Conservation (phyloP, 2,329 filamentous ascomycete species). For the Xylaria sp. region DNA sequence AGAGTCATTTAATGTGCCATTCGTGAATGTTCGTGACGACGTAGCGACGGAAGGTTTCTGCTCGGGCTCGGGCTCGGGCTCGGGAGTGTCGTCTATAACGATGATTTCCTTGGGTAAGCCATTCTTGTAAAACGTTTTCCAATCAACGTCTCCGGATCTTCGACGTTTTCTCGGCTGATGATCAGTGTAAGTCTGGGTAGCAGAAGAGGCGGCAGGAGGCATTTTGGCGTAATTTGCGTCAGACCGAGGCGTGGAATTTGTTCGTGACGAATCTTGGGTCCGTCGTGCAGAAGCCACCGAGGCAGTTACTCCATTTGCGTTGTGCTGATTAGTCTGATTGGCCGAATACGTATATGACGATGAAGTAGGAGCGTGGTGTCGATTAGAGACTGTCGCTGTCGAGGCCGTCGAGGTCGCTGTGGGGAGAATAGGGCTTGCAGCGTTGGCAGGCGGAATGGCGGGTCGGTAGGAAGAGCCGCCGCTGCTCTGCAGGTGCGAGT, state of each 20-base stretch:
- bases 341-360: constrained; percentile 33
- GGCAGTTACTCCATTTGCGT: constrained; percentile 42
- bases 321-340: constrained; percentile 26
- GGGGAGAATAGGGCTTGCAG: constrained; percentile 42
- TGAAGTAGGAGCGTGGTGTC: constrained; percentile 36
- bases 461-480: constrained; percentile 50
- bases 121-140: constrained; percentile 81
- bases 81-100: constrained; percentile 75
- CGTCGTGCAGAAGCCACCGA: constrained; percentile 38
- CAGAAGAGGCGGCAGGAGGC: constrained; percentile 39
- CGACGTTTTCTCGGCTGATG: constrained; percentile 53
- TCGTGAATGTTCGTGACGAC: constrained; percentile 42
- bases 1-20: constrained; percentile 38
- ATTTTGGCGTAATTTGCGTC: constrained; percentile 41
- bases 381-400: constrained; percentile 34
- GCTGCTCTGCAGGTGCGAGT: constrained; percentile 30
- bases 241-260: constrained; percentile 38
- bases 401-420: constrained; percentile 44
- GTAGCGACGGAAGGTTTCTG: constrained; percentile 35
- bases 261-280: constrained; percentile 36
- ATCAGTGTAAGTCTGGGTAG: constrained; percentile 31
- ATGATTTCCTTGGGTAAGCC: constrained; percentile 84
- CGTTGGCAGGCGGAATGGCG: constrained; percentile 8
- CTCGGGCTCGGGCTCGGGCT: constrained; percentile 54
- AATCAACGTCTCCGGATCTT: constrained; percentile 70